Evolutionary conservation across 768 basidiomycete species (phyloP).

Genomic region (Phlebiopsis gigantea): DNA sequence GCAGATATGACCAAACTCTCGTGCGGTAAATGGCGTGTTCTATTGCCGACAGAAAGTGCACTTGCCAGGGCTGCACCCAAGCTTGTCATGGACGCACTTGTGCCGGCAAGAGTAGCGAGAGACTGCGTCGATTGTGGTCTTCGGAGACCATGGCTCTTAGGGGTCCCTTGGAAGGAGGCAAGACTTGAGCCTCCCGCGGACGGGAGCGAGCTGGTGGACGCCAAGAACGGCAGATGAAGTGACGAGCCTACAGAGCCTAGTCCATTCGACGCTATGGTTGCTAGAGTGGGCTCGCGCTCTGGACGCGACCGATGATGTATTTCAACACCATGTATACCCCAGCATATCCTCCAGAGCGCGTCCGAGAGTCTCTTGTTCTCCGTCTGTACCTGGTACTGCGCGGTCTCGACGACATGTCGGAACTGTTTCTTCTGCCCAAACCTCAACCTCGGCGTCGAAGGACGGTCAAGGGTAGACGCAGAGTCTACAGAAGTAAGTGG

Average conservation of each 20-base stretch:
- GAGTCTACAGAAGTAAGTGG: conserved; percentile 3
- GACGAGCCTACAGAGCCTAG: conserved; percentile 29
- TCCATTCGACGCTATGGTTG: not conserved
- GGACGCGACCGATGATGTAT: conserved; percentile 25
- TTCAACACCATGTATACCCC: conserved; percentile 45
- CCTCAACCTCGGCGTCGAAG: conserved; percentile 21
- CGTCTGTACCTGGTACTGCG: conserved; percentile 35
- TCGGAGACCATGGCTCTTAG: conserved; percentile 32
- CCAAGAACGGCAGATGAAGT: conserved; percentile 26
- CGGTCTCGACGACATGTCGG: conserved; percentile 59
- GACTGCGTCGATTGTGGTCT: conserved; percentile 42
- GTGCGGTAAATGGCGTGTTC: conserved; percentile 40
- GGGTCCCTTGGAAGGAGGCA: conserved; percentile 14
- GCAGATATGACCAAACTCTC: conserved; percentile 57
- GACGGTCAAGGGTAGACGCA: conserved; percentile 11
- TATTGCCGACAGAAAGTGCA: conserved; percentile 19
- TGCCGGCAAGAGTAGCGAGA: conserved; percentile 22
- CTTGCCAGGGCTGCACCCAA: conserved; percentile 31
- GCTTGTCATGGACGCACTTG: conserved; percentile 38
- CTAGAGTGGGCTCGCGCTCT: conserved; percentile 26
- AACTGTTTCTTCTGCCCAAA: conserved; percentile 21
- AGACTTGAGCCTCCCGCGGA: conserved; percentile 12
- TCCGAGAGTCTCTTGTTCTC: conserved; percentile 46
- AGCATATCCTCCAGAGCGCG: conserved; percentile 54
- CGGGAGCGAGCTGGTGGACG: conserved; percentile 16